Percentiles rank a stretch among this genome's conserved stretches.
Conservation (phyloP, 2,329 filamentous ascomycete genomes). For the Colletotrichum tropicale region DNA sequence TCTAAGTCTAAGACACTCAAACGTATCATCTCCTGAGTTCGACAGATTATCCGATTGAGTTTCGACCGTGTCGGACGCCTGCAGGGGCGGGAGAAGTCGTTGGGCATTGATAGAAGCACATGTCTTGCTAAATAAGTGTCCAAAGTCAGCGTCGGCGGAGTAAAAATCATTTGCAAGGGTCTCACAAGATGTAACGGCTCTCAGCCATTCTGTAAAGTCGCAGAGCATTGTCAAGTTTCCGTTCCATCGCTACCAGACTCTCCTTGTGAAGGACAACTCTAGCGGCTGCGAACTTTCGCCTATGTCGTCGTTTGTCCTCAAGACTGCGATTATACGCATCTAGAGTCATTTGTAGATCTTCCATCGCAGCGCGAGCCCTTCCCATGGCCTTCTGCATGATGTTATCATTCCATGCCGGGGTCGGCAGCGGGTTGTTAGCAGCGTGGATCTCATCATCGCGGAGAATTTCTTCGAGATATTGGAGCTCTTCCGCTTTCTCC, state of each 20-base stretch:
- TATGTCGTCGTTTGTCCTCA: constrained; percentile 12
- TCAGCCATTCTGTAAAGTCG: constrained; percentile 21
- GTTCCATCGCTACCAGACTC: constrained; percentile 17
- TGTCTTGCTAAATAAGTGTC: too few relatives aligned
- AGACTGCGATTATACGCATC: constrained; percentile 2
- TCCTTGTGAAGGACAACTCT: constrained; percentile 25
- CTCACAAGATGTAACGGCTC: constrained; percentile 24
- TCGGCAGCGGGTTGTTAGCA: not conserved
- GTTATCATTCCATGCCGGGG: not conserved
- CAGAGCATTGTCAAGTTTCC: constrained; percentile 19
- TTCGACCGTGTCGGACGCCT: too few relatives aligned
- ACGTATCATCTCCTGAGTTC: too few relatives aligned
- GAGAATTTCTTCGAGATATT: not conserved
- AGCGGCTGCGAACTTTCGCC: constrained; percentile 21
- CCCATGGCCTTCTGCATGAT: not conserved
- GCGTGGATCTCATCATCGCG: not conserved
- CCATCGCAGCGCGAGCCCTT: not conserved
- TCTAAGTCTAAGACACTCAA: too few relatives aligned
- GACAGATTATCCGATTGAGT: too few relatives aligned
- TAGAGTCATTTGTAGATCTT: not conserved
- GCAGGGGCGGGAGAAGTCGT: too few relatives aligned
- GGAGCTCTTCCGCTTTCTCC: not conserved
- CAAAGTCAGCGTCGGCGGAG: too few relatives aligned
- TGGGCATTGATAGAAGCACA: too few relatives aligned
- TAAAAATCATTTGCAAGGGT: fast-evolving